Percentiles rank a stretch among this genome's conserved stretches.
phyloP scores from a whole-genome alignment of 345 rosid species.

The Populus ilicifolia region DNA sequence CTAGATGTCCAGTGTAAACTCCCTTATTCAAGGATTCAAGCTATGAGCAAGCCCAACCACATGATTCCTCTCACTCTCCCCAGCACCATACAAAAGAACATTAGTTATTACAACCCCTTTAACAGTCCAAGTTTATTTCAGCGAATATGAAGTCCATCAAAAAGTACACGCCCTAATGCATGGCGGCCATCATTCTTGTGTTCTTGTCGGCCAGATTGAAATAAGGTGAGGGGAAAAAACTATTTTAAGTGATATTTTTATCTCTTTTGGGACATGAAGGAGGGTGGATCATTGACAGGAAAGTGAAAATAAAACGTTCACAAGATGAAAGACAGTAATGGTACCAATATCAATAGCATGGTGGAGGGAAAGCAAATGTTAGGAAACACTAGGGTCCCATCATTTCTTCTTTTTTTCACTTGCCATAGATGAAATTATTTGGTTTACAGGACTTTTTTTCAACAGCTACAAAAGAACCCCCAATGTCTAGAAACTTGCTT shows the following conservation, averaged over 20 bases:
- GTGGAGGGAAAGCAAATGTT: background rate
- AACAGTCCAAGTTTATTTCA: background rate
- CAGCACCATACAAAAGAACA: too few relatives aligned
- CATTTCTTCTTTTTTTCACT: background rate
- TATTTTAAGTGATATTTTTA: too few relatives aligned
- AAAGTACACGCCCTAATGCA: background rate
- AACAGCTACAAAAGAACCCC: background rate
- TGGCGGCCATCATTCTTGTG: background rate
- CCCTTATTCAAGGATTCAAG: background rate
- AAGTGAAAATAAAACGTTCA: constrained; percentile 2
- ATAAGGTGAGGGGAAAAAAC: too few relatives aligned
- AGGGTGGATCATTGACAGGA: background rate
- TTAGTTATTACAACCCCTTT: too few relatives aligned
- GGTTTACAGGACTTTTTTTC: background rate
- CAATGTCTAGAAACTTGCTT: background rate
- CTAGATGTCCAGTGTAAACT: background rate
- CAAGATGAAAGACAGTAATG: constrained; percentile 10
- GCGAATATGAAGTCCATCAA: background rate
- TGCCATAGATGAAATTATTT: background rate
- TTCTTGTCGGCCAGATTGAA: background rate
- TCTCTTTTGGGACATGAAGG: background rate
- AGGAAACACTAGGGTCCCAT: constrained; percentile 19
- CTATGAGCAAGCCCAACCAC: background rate
- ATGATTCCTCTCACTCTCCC: too few relatives aligned
- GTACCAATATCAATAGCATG: background rate